Evolutionary conservation across 768 basidiomycete genomes (phyloP).

Genomic region (Tubosaeta sp.): DNA sequence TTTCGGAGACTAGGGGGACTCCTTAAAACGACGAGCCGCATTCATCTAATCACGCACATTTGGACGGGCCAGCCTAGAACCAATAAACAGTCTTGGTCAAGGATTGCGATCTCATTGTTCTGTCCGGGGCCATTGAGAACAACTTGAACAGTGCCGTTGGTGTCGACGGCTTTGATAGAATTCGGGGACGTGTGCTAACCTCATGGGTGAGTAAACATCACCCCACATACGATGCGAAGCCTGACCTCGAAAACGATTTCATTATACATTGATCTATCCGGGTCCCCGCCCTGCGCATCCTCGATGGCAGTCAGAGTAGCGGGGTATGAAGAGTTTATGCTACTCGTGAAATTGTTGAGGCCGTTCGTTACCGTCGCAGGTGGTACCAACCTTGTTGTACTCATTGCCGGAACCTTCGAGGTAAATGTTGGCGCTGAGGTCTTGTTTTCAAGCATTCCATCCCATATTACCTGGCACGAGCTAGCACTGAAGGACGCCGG

Average conservation of each 20-base stretch:
- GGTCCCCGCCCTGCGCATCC: background rate
- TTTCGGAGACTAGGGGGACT: slow-evolving; percentile 50
- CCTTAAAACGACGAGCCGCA: background rate
- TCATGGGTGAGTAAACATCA: background rate
- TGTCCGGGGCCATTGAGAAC: slow-evolving; percentile 33
- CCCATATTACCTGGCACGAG: slow-evolving; percentile 56
- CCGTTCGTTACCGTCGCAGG: background rate
- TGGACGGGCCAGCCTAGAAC: slow-evolving; percentile 68
- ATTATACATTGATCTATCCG: background rate
- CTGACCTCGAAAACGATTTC: slow-evolving; percentile 4
- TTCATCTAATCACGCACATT: slow-evolving; percentile 41
- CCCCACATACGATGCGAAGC: background rate
- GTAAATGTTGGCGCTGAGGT: background rate
- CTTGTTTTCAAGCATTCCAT: slow-evolving; percentile 28
- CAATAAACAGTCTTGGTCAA: slow-evolving; percentile 50
- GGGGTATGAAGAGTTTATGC: background rate
- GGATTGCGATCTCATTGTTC: slow-evolving; percentile 31
- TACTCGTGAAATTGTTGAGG: background rate
- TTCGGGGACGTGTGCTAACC: slow-evolving; percentile 12
- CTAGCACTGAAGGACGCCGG: slow-evolving; percentile 33
- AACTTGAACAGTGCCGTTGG: slow-evolving; percentile 20
- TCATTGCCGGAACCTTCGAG: background rate
- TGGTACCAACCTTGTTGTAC: background rate
- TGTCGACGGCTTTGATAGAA: slow-evolving; percentile 27
- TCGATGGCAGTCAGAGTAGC: background rate